Evolutionary conservation across 768 basidiomycete genomes (phyloP), one percentile per base, ranked within the genome.

Genomic region (Butyriboletus loyo): DNA sequence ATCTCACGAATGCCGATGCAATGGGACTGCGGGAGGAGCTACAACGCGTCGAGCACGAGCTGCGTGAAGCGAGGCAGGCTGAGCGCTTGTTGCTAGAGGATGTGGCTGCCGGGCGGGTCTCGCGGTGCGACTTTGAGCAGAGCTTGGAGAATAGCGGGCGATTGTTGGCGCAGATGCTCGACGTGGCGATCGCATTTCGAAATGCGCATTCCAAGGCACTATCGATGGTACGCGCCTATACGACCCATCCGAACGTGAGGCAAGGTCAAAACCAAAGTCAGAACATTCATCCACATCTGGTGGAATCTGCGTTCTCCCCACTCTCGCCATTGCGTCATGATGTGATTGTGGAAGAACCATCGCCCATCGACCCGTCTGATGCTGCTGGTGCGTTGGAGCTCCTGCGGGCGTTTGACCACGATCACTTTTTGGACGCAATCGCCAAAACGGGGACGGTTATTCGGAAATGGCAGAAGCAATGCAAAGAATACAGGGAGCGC

Each of bases 401-500:
- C 14, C 70, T 93, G 21, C 77, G 88, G 39, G 79, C 80, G 24
- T 90, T 91, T 63, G 91, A 92, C 63, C 86, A 94, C 58, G 89
- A 90, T 58, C 79, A 83, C 57, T 96, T 97, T 68, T 70, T 90
- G 44, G 94, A 96, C 46, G 84, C 85, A 0, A 81, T 98, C 39
- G 73, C 77, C 50, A 92, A 92, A 67, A 83, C 86, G 11, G 86
- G 87, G n/a, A 81, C 87, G 14, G 88, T 90, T 10, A 89, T 94
- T 53, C 86, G 91, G 50, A 97, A 96, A 67, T 98, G 94, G 93
- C 91, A 94, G 73, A 97, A 93, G 67, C 93, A 95, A 66, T 96
- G 92, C 73, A 96, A 92, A 66, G 87, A 92, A 58, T 98, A 98
- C 53, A 80, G 94, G 40, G 96, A 98, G 59, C 83, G 90, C n/a